phyloP scores from a whole-genome alignment of 768 basidiomycete species.

The Suillus weaverae region DNA sequence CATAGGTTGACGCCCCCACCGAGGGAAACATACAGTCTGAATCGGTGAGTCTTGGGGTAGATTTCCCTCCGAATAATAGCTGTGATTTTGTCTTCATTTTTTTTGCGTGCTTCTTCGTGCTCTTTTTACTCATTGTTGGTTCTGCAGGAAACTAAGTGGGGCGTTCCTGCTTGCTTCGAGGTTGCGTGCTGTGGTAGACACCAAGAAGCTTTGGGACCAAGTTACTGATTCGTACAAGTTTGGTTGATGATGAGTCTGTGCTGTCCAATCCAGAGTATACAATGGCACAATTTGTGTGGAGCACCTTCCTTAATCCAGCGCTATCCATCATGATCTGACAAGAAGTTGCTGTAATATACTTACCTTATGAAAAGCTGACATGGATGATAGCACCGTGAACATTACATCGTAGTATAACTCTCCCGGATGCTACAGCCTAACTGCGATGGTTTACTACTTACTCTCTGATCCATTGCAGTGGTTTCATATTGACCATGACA shows the following conservation, averaged over 20 bases:
- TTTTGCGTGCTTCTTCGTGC: background rate
- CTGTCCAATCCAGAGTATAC: background rate
- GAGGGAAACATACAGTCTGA: constrained; percentile 91
- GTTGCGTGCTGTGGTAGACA: constrained; percentile 72
- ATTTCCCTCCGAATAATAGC: background rate
- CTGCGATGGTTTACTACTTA: no score
- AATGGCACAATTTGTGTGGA: background rate
- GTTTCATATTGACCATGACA: no score
- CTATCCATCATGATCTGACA: background rate
- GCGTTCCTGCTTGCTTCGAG: constrained; percentile 78
- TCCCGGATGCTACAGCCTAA: no score
- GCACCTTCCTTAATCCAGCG: background rate
- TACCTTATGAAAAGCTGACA: background rate
- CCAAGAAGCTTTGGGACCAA: constrained; percentile 73
- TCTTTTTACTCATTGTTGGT: background rate
- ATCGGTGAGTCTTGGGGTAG: constrained; percentile 53
- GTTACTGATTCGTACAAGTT: constrained; percentile 39
- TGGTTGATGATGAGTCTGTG: background rate
- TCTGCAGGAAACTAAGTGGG: constrained; percentile 75
- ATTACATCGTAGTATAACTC: no score
- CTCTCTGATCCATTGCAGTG: no score
- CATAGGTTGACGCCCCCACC: constrained; percentile 92
- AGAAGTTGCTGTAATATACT: background rate
- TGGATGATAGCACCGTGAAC: no score
- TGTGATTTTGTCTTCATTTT: background rate